Conservation (phyloP, 2,329 filamentous ascomycete species). For the Claviceps sp. region DNA sequence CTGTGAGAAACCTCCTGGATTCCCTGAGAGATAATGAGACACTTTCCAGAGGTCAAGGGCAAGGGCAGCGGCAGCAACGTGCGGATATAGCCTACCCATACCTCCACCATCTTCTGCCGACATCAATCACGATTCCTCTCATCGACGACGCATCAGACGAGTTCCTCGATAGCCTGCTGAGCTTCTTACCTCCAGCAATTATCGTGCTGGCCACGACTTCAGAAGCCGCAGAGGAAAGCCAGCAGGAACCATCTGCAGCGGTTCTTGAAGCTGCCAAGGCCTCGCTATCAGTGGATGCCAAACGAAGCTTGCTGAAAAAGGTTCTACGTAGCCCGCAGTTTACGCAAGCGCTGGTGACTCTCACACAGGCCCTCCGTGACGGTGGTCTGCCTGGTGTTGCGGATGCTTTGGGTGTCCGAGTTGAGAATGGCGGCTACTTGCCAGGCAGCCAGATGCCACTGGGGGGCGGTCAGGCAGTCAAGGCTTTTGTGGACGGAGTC, state of each 20-base stretch:
- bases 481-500: constrained; percentile 82
- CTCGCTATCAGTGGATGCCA: constrained; percentile 60
- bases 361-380: constrained; percentile 80
- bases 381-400: constrained; percentile 83
- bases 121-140: constrained; percentile 64
- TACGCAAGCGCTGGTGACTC: constrained; percentile 67
- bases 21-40: constrained; percentile 53
- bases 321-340: constrained; percentile 87
- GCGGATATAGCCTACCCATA: constrained; percentile 60
- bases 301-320: constrained; percentile 66
- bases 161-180: constrained; percentile 61
- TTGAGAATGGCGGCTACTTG: constrained; percentile 76
- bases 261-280: constrained; percentile 60
- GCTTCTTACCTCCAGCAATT: constrained; percentile 64
- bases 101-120: constrained; percentile 71
- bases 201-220: constrained; percentile 60
- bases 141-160: constrained; percentile 52
- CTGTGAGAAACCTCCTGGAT: constrained; percentile 78
- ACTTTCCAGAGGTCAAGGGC: constrained; percentile 21
- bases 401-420: constrained; percentile 67
- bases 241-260: constrained; percentile 53
- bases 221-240: constrained; percentile 39
- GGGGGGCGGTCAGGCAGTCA: constrained; percentile 76
- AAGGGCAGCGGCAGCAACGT: constrained; percentile 15
- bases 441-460: constrained; percentile 67